Percentiles rank a stretch among this genome's conserved stretches.
Conservation (phyloP, 176 grass and related monocot genomes). For the sorghum (Sorghum bicolor) region DNA sequence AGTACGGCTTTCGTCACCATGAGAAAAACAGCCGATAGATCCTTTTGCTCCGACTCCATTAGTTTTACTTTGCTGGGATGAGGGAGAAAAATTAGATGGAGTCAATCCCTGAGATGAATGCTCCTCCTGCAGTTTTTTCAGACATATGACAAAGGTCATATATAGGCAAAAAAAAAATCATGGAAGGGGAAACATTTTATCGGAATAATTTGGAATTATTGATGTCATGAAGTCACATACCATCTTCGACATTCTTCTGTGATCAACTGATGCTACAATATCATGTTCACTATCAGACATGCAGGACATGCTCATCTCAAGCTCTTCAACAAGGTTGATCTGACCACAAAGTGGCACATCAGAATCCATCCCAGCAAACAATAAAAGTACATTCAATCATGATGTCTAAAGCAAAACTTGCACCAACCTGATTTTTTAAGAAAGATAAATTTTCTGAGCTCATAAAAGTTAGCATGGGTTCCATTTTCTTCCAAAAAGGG, state of each 20-base stretch:
- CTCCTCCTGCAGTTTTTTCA: slow-evolving; percentile 42
- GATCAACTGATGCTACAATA: slow-evolving; percentile 32
- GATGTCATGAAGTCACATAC: slow-evolving; percentile 9
- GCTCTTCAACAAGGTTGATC: slow-evolving; percentile 74
- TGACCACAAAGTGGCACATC: slow-evolving; percentile 34
- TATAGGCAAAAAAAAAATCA: not conserved
- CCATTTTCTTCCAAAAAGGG: slow-evolving; percentile 93
- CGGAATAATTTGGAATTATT: not conserved
- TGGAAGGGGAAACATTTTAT: not conserved
- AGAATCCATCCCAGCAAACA: slow-evolving; percentile 9
- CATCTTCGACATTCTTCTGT: slow-evolving; percentile 2
- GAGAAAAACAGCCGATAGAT: slow-evolving; percentile 23
- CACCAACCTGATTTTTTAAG: slow-evolving; percentile 68
- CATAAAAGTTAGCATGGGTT: slow-evolving; percentile 62
- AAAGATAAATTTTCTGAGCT: slow-evolving; percentile 56
- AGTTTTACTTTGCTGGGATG: slow-evolving; percentile 35
- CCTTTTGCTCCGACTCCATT: slow-evolving; percentile 36
- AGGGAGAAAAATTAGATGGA: slow-evolving; percentile 44
- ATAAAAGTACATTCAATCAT: slow-evolving; percentile 7
- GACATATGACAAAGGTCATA: slow-evolving; percentile 3
- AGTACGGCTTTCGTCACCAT: not conserved
- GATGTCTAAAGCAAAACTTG: slow-evolving; percentile 17
- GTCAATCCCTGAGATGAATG: slow-evolving; percentile 35
- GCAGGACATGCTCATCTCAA: slow-evolving; percentile 60
- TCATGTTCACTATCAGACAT: slow-evolving; percentile 42